Evolutionary conservation across 441 rosid species (phyloP), one percentile per base, ranked within the genome.

Genomic region (Syzygium malaccense): DNA sequence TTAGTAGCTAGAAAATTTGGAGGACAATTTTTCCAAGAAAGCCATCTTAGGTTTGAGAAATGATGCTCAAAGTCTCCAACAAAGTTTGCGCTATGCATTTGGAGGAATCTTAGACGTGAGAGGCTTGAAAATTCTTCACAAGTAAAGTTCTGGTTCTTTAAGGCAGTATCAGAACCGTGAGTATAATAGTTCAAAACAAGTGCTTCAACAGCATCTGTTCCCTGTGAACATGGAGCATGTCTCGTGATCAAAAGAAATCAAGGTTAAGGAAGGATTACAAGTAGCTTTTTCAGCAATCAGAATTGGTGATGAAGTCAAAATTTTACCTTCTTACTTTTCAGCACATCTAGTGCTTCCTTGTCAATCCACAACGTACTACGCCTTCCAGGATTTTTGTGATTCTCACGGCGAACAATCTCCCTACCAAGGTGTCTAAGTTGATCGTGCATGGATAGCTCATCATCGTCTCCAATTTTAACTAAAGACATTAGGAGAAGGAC

Each of bases 31-130:
- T 79, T 28, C 89, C 89, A 87, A 41, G 86, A 87, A 87, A 87
- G 64, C 89, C 89, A 87, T 30, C 84, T 79, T 25, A 87, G 58
- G 30, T 56, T 87, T 79, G 89, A 87, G 45, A 87, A 57, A 55
- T 32, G 48, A n/a, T 19, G n/a, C 62, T 85, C 57, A 15, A 85
- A 55, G 62, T 85, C 49, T 14, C 62, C 62, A 85, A 30, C 23
- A 55, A 85, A 33, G n/a, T 85, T 33, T 49, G 15, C 1, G 7
- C 62, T 15, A 37, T 75, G 83, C 83, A 75, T 75, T 37, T 75
- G 83, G 83, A 75, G 83, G n/a, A 37, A 75, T 75, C 83, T 75
- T 75, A 75, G 17, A 25, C 37, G 8, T 75, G 83, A 11, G 83
- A 75, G 51, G 83, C 51, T 75, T 23, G 49, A 75, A 37, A 37